Evolutionary conservation across 2,329 filamentous ascomycete genomes (phyloP), one percentile per base, ranked within the genome.

Genomic region (Diaporthe vexans): DNA sequence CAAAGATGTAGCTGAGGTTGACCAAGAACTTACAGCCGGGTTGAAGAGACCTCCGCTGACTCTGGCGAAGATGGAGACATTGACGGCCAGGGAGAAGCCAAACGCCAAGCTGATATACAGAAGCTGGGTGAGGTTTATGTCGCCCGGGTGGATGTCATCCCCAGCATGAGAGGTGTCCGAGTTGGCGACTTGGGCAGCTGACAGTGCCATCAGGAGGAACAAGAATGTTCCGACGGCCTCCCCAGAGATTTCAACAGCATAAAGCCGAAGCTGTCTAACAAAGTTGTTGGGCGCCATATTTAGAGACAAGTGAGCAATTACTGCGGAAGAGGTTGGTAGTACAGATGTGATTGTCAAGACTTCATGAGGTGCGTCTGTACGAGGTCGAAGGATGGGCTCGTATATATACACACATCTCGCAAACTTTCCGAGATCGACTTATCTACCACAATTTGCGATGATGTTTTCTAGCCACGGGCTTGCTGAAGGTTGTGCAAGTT

Each of bases 151-250:
- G 56, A 71, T 71, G 40, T 61, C 71, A 13, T 74, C 73, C 0
- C 26, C 52, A 9, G 63, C 56, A 6, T 76, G 56, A 4, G 70
- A 63, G 15, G 76, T 74, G 3, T 76, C 69, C 0, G 74, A 77
- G 77, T 77, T 77, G 73, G 78, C 80, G 17, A 81, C 75, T 69
- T 81, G 79, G 4, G 79, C 78, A 11, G 72, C 74, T 2, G 72
- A 72, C 1, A 76, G 68, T 9, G 74, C 72, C 72, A 76, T 72
- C 21, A 76, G 56, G 21, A 76, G 74, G 72, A 76, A 76, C 59
- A 76, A 40, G 48, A 76, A 76, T n/a, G 74, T 76, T 37, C 74
- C 74, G 1, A 72, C 72, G 33, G 72, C 71, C 54, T 76, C 74
- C 15, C 74, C 74, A 1, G 71, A 73, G 71, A 75, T 75, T 29